These are phyloP conservation scores for Speleostelium caveatum DNA, from an alignment of 78 protist genomes.

Conservation along the genomic window DNA sequence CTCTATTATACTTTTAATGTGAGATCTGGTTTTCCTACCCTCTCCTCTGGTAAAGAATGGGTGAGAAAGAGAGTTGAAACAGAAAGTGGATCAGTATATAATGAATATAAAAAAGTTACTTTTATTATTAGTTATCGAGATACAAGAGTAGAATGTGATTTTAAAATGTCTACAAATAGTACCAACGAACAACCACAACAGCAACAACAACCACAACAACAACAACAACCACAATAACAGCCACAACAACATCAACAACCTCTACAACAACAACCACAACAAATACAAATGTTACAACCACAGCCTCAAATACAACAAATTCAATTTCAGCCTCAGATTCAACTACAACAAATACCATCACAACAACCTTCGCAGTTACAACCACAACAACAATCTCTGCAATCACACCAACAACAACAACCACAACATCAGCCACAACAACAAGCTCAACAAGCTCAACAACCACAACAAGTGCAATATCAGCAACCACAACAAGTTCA, in stretches of 20 bases:
- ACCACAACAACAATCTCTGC: slow-evolving; percentile 4
- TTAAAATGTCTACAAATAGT: slow-evolving; percentile 28
- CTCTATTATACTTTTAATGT: slow-evolving; percentile 66
- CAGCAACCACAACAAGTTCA: background rate
- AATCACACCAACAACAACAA: slow-evolving; percentile 25
- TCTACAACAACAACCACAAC: too few species aligned
- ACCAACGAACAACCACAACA: background rate
- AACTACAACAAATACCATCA: slow-evolving; percentile 9
- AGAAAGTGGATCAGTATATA: slow-evolving; percentile 2
- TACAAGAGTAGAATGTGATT: slow-evolving; percentile 72
- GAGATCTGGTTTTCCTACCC: slow-evolving; percentile 72
- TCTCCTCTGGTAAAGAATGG: slow-evolving; percentile 70
- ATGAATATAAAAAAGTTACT: slow-evolving; percentile 76
- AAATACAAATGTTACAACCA: too few species aligned
- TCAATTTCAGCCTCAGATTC: too few species aligned
- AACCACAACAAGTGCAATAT: slow-evolving; percentile 42
- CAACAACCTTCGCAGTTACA: slow-evolving; percentile 8
- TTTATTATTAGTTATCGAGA: slow-evolving; percentile 63
- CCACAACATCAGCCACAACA: slow-evolving; percentile 15
- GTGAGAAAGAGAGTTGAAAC: slow-evolving; percentile 45
- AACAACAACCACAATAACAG: background rate
- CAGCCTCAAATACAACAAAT: background rate
- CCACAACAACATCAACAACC: background rate
- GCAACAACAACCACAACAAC: slow-evolving; percentile 5
- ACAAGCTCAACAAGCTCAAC: slow-evolving; percentile 27